Evolutionary conservation across 2,329 filamentous ascomycete species (phyloP).

Genomic region (Fusarium sp.): DNA sequence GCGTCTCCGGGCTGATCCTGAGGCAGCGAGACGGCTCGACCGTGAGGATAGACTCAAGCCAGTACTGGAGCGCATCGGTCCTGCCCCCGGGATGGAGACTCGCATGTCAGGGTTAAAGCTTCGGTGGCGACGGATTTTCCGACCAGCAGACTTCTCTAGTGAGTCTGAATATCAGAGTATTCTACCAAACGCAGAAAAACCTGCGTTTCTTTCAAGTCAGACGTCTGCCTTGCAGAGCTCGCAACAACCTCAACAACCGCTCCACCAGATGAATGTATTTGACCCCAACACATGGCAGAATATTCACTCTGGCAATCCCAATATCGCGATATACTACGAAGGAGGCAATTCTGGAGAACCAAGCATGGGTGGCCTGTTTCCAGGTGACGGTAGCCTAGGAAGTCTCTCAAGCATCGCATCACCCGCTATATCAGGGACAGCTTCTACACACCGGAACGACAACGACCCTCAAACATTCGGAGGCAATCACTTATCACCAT

Average conservation of each 20-base stretch:
- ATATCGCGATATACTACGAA: constrained; percentile 23
- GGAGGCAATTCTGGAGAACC: constrained; percentile 3
- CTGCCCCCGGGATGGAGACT: constrained; percentile 35
- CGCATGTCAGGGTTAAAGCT: constrained; percentile 31
- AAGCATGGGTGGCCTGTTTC: not conserved
- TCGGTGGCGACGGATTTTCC: constrained; percentile 35
- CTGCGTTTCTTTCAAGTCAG: not conserved
- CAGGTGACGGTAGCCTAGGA: constrained; percentile 14
- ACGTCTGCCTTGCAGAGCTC: not conserved
- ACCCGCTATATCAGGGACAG: constrained; percentile 20
- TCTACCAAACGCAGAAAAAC: not conserved
- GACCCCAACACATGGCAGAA: constrained; percentile 17
- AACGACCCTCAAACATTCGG: not conserved
- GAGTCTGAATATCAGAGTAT: constrained; percentile 14
- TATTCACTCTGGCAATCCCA: constrained; percentile 8
- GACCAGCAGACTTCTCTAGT: constrained; percentile 6
- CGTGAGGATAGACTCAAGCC: constrained; percentile 34
- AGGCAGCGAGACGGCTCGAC: constrained; percentile 29
- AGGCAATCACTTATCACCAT: constrained; percentile 8
- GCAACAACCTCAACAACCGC: not conserved
- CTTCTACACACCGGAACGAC: constrained; percentile 6
- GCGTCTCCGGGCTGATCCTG: constrained; percentile 25
- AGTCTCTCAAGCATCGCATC: constrained; percentile 31
- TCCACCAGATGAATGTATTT: not conserved
- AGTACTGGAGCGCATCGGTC: constrained; percentile 30